Evolutionary conservation across 371 early-diverging fungal genomes (phyloP).

Genomic region (Nosema muscidifuracis): DNA sequence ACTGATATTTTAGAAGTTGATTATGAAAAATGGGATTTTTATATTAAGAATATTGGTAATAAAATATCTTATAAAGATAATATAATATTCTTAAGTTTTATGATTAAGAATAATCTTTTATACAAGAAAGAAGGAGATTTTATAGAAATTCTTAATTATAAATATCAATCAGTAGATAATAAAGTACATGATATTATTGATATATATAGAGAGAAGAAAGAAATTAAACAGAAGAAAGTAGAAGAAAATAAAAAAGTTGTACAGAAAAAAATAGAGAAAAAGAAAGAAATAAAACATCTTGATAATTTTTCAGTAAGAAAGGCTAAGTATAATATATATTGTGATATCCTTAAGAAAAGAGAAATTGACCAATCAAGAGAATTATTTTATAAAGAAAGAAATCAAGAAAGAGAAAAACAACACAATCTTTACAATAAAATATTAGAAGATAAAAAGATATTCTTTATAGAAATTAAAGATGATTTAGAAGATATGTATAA

Average conservation of each 20-base stretch:
- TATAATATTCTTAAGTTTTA: not conserved
- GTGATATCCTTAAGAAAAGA: not conserved
- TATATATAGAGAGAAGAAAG: conserved; percentile 17
- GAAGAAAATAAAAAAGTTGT: not conserved
- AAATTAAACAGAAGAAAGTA: not conserved
- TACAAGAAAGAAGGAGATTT: conserved; percentile 19
- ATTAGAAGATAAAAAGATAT: not conserved
- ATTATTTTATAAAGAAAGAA: not conserved
- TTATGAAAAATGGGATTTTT: conserved; percentile 6
- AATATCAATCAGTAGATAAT: conserved; percentile 8
- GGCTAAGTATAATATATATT: conserved; percentile 6
- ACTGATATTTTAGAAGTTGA: not conserved
- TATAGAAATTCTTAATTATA: conserved; percentile 8
- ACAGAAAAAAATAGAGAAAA: not conserved
- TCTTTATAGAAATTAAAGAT: not conserved
- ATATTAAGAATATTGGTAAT: not conserved
- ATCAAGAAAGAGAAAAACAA: not conserved
- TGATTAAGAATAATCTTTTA: conserved; percentile 13
- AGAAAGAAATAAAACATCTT: not conserved
- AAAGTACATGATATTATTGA: conserved; percentile 41
- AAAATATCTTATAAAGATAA: not conserved
- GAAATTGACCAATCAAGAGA: not conserved
- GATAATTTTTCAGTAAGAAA: conserved; percentile 7
- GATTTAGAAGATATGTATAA: not conserved
- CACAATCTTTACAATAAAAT: not conserved